Conservation (phyloP, 306 rosid species). For the Vigna reflexopilosa region DNA sequence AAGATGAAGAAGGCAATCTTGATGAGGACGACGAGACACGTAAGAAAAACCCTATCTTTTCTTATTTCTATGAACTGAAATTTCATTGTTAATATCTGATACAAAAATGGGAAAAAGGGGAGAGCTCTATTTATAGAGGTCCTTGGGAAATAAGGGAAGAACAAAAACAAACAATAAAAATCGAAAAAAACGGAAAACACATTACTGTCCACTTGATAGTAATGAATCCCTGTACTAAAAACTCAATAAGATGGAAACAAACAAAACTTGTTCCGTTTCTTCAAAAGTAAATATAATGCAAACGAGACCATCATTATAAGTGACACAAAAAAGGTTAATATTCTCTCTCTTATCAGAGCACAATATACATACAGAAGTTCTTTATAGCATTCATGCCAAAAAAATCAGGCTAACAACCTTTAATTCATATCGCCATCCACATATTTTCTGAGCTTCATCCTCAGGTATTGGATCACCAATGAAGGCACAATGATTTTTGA, state of each 20-base stretch:
- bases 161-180: too few species aligned
- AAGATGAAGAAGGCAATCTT: too few species aligned
- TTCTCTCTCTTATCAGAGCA: background rate
- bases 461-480: constrained; percentile 82
- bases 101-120: too few species aligned
- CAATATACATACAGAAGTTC: constrained; percentile 5
- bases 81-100: too few species aligned
- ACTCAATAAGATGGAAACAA: background rate
- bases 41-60: too few species aligned
- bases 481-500: constrained; percentile 48
- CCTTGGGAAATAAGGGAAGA: too few species aligned
- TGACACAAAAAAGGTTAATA: background rate
- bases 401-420: constrained; percentile 61
- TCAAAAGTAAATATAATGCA: background rate
- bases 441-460: constrained; percentile 81
- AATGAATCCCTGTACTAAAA: too few species aligned
- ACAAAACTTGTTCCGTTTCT: background rate
- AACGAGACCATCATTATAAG: background rate
- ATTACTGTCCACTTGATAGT: too few species aligned
- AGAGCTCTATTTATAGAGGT: too few species aligned
- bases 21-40: too few species aligned
- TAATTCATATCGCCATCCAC: constrained; percentile 94
- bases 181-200: too few species aligned
- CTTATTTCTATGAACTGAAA: too few species aligned
- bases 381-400: constrained; percentile 18